phyloP scores from a whole-genome alignment of 208 protist genomes.

The Crithidia fasciculata region DNA sequence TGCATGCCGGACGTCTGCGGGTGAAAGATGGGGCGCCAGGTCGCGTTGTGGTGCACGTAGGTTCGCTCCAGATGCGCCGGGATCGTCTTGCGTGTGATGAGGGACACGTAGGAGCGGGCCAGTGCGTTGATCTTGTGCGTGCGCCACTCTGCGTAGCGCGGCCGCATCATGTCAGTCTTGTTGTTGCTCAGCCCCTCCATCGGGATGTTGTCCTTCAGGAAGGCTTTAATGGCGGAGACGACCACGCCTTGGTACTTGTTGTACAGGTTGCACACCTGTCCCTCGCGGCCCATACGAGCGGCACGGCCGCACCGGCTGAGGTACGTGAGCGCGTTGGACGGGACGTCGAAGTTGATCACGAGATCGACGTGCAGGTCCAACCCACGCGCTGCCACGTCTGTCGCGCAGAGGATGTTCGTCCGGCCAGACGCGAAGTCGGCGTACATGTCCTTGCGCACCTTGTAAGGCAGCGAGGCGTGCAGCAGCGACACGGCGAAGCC shows the following conservation, averaged over 20 bases:
- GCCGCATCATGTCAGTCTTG: conserved; percentile 64
- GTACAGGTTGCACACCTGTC: conserved; percentile 76
- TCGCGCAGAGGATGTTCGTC: conserved; percentile 91
- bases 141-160: conserved; percentile 84
- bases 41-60: conserved; percentile 85
- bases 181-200: conserved; percentile 76
- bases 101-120: conserved; percentile 75
- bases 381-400: conserved; percentile 87
- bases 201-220: conserved; percentile 53
- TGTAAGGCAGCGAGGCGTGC: conserved; percentile 68
- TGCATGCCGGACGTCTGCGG: conserved; percentile 62
- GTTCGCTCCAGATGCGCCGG: conserved; percentile 79
- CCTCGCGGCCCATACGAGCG: conserved; percentile 75
- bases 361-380: conserved; percentile 86
- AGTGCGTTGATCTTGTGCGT: conserved; percentile 81
- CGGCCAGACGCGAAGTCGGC: conserved; percentile 75
- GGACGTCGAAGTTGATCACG: conserved; percentile 89
- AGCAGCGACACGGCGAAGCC: conserved; percentile 76
- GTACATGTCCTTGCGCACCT: conserved; percentile 70
- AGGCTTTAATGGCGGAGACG: conserved; percentile 66
- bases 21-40: conserved; percentile 79
- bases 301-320: conserved; percentile 75
- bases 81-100: conserved; percentile 85
- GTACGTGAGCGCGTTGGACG: conserved; percentile 80
- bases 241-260: conserved; percentile 81